These are phyloP conservation scores for Hyphopichia homilentoma DNA, from an alignment of 805 yeast genomes.

Conservation along the genomic window DNA sequence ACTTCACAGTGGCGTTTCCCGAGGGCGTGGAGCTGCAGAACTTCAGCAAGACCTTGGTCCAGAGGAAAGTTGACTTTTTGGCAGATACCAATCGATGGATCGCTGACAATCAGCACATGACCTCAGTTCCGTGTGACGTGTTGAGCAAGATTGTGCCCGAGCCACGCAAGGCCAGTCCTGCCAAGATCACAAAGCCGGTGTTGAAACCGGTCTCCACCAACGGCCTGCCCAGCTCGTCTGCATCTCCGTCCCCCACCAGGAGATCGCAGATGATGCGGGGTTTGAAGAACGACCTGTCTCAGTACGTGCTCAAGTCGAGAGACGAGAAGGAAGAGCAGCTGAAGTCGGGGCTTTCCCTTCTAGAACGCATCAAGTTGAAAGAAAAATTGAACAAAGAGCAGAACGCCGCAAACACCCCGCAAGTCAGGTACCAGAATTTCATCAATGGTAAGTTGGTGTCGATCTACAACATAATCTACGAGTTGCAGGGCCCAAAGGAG, in stretches of 20 bases:
- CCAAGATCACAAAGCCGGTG: not conserved
- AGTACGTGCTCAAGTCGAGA: conserved; percentile 32
- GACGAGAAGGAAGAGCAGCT: conserved; percentile 14
- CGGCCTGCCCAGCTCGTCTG: not conserved
- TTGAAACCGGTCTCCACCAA: not conserved
- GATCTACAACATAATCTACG: conserved; percentile 34
- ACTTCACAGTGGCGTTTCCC: conserved; percentile 8
- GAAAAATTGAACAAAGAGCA: conserved; percentile 21
- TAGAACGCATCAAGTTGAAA: conserved; percentile 36
- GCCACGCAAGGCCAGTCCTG: not conserved
- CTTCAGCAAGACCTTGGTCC: conserved; percentile 9
- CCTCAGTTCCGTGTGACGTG: conserved; percentile 4
- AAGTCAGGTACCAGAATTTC: conserved; percentile 16
- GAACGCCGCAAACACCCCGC: conserved; percentile 13
- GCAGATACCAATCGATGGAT: conserved; percentile 20
- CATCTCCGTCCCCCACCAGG: conserved; percentile 7
- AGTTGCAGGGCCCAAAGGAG: conserved; percentile 12
- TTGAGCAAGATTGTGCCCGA: not conserved
- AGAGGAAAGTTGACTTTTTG: conserved; percentile 17
- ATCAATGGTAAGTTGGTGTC: conserved; percentile 24
- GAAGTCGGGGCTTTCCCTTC: conserved; percentile 25
- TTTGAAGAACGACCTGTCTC: conserved; percentile 31
- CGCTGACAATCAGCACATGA: conserved; percentile 9
- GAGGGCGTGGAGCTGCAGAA: conserved; percentile 6
- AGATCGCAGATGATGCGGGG: conserved; percentile 4